These are phyloP conservation scores for Pisolithus microcarpus DNA, from an alignment of 768 basidiomycete species.

Conservation along the genomic window DNA sequence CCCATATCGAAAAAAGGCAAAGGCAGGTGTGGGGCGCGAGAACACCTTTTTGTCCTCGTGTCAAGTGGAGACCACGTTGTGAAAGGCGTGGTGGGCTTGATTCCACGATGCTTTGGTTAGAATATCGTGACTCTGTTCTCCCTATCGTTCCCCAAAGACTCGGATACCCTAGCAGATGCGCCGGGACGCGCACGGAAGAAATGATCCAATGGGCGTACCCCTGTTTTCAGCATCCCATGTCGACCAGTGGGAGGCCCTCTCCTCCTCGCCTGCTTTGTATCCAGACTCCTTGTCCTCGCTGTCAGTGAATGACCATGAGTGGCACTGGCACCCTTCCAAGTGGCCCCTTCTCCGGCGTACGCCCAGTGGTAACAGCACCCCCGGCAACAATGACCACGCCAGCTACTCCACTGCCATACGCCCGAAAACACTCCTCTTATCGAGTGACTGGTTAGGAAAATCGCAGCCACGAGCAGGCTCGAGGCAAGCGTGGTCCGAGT, in stretches of 20 bases:
- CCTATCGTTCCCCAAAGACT: not conserved
- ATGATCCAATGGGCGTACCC: not conserved
- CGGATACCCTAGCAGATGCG: not conserved
- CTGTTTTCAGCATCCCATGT: constrained; percentile 1
- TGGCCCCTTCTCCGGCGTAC: not conserved
- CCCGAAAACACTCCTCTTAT: not conserved
- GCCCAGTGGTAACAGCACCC: not conserved
- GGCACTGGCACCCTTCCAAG: not conserved
- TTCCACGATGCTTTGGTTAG: not conserved
- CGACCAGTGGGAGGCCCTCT: not conserved
- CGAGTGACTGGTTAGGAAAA: not conserved
- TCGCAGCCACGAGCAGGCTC: not conserved
- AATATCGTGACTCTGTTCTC: not conserved
- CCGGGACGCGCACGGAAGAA: not conserved
- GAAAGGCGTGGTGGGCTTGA: not conserved
- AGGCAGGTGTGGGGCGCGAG: not conserved
- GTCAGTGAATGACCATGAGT: not conserved
- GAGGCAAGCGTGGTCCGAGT: not conserved
- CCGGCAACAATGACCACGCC: not conserved
- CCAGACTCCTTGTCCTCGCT: not conserved
- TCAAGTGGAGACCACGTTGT: not conserved
- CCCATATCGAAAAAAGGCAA: not conserved
- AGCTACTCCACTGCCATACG: no score
- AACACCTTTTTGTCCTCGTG: not conserved
- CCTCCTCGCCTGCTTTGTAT: not conserved